Evolutionary conservation across 1,139 yeast species (phyloP).

Genomic region (Geotrichum europaeum): DNA sequence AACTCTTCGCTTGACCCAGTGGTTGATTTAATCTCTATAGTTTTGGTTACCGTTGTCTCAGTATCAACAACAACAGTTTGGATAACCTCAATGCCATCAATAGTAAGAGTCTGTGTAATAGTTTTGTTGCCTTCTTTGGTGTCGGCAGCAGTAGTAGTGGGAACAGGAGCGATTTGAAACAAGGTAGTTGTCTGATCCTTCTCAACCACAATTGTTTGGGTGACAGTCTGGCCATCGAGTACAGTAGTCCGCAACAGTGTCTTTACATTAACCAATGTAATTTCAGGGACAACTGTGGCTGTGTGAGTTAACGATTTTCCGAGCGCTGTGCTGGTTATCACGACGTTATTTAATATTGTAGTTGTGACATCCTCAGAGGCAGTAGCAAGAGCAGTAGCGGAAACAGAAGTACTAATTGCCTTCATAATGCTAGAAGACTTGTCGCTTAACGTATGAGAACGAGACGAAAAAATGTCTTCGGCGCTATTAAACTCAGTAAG

Average conservation of each 20-base stretch:
- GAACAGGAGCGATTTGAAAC: background rate
- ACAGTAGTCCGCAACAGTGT: background rate
- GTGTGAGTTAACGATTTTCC: background rate
- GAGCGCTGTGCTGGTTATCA: conserved; percentile 1
- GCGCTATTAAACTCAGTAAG: background rate
- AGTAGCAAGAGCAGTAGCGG: background rate
- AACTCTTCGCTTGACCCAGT: background rate
- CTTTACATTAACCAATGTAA: background rate
- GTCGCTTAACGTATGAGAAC: background rate
- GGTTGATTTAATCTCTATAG: background rate
- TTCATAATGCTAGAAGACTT: background rate
- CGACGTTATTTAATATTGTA: background rate
- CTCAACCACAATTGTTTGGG: background rate
- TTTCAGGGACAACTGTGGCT: background rate
- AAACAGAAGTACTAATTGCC: background rate
- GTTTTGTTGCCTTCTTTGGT: background rate
- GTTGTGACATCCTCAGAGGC: conserved; percentile 7
- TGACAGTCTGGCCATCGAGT: background rate
- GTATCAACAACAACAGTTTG: background rate
- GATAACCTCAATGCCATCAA: background rate
- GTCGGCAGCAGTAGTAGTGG: background rate
- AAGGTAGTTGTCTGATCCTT: background rate
- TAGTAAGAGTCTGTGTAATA: background rate
- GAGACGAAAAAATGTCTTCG: background rate
- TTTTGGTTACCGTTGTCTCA: background rate